These are phyloP conservation scores for Nemania serpens DNA, from an alignment of 2,329 filamentous ascomycete species.

Conservation along the genomic window DNA sequence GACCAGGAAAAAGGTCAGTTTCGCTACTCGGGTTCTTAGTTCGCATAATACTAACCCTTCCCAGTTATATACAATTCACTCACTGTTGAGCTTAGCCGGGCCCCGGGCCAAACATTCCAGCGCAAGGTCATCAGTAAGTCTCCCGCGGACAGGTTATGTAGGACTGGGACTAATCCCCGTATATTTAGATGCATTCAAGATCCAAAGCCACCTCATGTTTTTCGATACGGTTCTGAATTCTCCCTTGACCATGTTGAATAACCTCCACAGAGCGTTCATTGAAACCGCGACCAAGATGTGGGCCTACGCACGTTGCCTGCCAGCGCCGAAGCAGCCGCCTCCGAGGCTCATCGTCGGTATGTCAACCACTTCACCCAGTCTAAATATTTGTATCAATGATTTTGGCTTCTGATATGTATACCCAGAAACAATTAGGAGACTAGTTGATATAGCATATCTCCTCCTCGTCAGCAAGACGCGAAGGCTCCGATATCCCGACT, in stretches of 20 bases:
- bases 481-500: conserved; percentile 52
- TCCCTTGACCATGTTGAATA: conserved; percentile 68
- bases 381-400: too few species aligned
- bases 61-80: conserved; percentile 69
- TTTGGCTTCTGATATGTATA: neutral
- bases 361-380: conserved; percentile 35
- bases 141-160: neutral
- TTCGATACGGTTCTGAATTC: conserved; percentile 82
- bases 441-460: conserved; percentile 66
- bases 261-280: conserved; percentile 73
- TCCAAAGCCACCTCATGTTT: conserved; percentile 84
- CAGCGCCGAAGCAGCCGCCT: conserved; percentile 59
- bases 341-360: conserved; percentile 66
- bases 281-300: conserved; percentile 80
- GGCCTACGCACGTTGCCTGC: conserved; percentile 65
- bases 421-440: conserved; percentile 65
- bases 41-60: conserved; percentile 20
- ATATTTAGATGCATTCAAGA: conserved; percentile 68
- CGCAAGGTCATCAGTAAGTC: conserved; percentile 73
- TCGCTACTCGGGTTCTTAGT: conserved; percentile 38
- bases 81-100: conserved; percentile 75
- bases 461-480: conserved; percentile 64
- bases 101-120: conserved; percentile 77
- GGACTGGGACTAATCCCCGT: conserved; percentile 9
- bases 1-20: conserved; percentile 57